Evolutionary conservation across 2,329 filamentous ascomycete genomes (phyloP).

Genomic region (Parascedosporium putredinis): DNA sequence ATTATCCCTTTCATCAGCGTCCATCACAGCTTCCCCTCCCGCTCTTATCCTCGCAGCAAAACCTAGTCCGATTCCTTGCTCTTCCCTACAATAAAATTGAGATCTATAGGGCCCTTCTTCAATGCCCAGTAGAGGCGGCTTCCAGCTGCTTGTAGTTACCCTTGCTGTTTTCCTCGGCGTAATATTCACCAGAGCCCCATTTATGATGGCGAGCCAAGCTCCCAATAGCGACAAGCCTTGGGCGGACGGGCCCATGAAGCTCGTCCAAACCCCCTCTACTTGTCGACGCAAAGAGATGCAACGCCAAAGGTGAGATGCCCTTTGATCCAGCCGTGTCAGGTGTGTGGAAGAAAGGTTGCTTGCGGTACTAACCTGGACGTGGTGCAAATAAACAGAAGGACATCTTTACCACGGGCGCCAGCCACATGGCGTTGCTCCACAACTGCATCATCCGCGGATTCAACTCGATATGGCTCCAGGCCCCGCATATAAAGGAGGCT

Average conservation of each 20-base stretch:
- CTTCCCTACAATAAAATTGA: too few species aligned
- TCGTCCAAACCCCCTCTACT: conserved; percentile 41
- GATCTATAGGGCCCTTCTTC: background rate
- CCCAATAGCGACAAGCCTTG: conserved; percentile 27
- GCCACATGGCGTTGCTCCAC: conserved; percentile 52
- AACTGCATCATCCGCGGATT: conserved; percentile 53
- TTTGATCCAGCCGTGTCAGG: background rate
- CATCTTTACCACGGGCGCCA: conserved; percentile 47
- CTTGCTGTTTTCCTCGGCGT: conserved; percentile 20
- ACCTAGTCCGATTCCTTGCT: background rate
- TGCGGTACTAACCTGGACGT: background rate
- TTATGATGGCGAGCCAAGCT: conserved; percentile 22
- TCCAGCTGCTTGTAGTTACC: conserved; percentile 18
- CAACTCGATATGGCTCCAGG: conserved; percentile 54
- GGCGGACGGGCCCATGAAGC: conserved; percentile 44
- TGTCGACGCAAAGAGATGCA: conserved; percentile 14
- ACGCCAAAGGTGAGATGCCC: conserved; percentile 33
- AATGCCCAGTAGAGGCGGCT: background rate
- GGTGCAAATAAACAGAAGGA: conserved; percentile 32
- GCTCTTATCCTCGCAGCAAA: background rate
- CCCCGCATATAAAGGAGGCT: conserved; percentile 35
- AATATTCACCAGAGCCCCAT: conserved; percentile 25
- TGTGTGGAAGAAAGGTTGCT: background rate
- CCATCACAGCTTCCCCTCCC: background rate
- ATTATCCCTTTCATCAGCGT: background rate